These are phyloP conservation scores for Psilocybe cyanescens DNA, from an alignment of 768 basidiomycete genomes.

Conservation along the genomic window DNA sequence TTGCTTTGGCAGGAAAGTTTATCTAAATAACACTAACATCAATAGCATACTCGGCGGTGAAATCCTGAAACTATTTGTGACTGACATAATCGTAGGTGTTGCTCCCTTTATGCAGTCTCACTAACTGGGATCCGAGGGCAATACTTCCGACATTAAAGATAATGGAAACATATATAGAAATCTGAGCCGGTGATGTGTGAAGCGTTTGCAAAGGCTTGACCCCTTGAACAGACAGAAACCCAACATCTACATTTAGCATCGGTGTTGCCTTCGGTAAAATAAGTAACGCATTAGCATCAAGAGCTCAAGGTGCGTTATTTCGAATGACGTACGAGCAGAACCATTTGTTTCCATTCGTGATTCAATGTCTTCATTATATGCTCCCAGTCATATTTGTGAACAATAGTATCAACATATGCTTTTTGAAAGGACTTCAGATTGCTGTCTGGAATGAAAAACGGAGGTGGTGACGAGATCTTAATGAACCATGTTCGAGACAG, in stretches of 20 bases:
- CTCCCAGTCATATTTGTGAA: slow-evolving; percentile 45
- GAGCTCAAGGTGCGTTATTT: neutral
- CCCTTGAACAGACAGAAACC: slow-evolving; percentile 53
- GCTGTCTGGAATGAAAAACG: slow-evolving; percentile 39
- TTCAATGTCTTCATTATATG: slow-evolving; percentile 44
- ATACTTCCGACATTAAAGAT: slow-evolving; percentile 48
- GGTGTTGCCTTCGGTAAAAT: slow-evolving; percentile 48
- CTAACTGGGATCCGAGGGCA: slow-evolving; percentile 45
- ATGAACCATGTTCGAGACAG: slow-evolving; percentile 16
- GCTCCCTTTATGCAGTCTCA: slow-evolving; percentile 42
- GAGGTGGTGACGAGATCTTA: slow-evolving; percentile 24
- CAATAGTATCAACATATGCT: slow-evolving; percentile 50
- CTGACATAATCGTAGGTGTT: slow-evolving; percentile 39
- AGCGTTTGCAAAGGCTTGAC: slow-evolving; percentile 26
- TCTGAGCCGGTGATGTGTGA: slow-evolving; percentile 40
- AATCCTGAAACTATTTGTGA: neutral
- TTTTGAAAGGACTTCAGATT: slow-evolving; percentile 46
- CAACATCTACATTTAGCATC: slow-evolving; percentile 60
- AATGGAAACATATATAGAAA: slow-evolving; percentile 52
- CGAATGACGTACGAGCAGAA: slow-evolving; percentile 46
- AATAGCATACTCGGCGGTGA: slow-evolving; percentile 10
- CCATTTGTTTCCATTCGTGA: slow-evolving; percentile 53
- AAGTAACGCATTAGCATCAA: neutral
- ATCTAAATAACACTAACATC: neutral
- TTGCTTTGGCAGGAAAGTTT: slow-evolving; percentile 14